Percentiles rank a stretch among this genome's conserved stretches.
phyloP scores from a whole-genome alignment of 768 basidiomycete species.

The Agaricus blazei region DNA sequence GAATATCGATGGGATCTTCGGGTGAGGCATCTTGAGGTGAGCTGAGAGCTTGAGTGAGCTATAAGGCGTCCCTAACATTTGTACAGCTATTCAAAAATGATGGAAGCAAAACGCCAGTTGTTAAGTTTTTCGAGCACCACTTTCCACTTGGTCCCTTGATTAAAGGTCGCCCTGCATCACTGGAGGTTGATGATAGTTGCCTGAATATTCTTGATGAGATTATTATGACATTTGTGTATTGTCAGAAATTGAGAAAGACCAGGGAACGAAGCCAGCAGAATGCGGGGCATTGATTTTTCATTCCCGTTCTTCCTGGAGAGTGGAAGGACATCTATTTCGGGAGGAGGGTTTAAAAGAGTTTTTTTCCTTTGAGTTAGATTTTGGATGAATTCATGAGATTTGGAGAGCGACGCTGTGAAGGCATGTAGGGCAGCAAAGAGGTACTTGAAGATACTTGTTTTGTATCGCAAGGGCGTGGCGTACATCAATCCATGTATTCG shows the following conservation, averaged over 20 bases:
- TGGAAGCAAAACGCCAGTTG: conserved; percentile 13
- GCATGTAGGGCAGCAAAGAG: too few relatives aligned
- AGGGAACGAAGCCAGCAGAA: conserved; percentile 7
- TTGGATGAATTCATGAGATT: too few relatives aligned
- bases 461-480: too few relatives aligned
- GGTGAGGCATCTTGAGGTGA: conserved; percentile 15
- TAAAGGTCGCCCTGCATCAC: conserved; percentile 13
- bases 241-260: conserved; percentile 22
- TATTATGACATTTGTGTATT: conserved; percentile 25
- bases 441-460: too few relatives aligned
- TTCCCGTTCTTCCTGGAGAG: too few relatives aligned
- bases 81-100: conserved; percentile 17
- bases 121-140: conserved; percentile 13
- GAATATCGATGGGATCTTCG: conserved; percentile 29
- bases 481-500: too few relatives aligned
- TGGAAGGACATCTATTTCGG: too few relatives aligned
- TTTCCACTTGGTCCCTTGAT: conserved; percentile 7
- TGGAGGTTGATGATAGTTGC: conserved; percentile 22
- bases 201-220: conserved; percentile 25
- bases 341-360: too few relatives aligned
- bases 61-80: not conserved
- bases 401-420: too few relatives aligned
- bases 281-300: too few relatives aligned
- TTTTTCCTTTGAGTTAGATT: too few relatives aligned
- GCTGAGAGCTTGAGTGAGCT: not conserved